Base-by-base conservation (phyloP, 768 basidiomycete genomes). In the Amanita subjunquillea region DNA sequence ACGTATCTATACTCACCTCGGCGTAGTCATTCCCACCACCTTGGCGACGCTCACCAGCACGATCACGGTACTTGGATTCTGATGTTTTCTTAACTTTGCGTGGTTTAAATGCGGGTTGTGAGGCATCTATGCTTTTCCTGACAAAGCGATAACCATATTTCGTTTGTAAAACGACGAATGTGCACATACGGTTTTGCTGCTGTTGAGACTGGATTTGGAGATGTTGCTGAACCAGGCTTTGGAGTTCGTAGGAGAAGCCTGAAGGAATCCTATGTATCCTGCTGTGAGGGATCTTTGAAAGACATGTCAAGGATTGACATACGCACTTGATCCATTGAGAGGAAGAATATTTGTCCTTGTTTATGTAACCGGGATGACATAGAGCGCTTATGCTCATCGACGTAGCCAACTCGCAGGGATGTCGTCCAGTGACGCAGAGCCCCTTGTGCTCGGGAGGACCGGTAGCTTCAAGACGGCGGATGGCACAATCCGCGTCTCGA, bases 21-120 rank as follows among this genome's bases (percentile, higher is more conserved):
- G 87, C 85, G 66, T 82, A 91, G 59, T 91, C 88, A 57, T 81
- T 82, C 12, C 73, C 82, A 44, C 70, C 69, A 2, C 87, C 90
- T 4, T 62, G 67, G 29, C 89, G 71, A 45, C 88, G 74, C 62
- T 92, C 88, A 2, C 80, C 72, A 10, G 89, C 88, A 41, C 87
- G 79, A 63, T 92, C 82, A 30, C 87, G 79, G 60, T 91, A 91
- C 55, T 69, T 73, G 15, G 65, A 61, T 9, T 76, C 76, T 0
- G 67, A 55, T 6, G 63, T 55, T 63, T 83, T 83, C 69, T 83
- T 88, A 38, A 91, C 72, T 59, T 85, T 89, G 47, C 91, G 76
- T 9, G 91, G 91, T 60, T 90, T 90, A 66, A 93, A 92, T 0
- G 78, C 74, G 17, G 86, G 79, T 54, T 82, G 70, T 1, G 78